These are phyloP conservation scores for Azolla pinnata DNA, from an alignment of 75 land plant species.

Conservation along the genomic window DNA sequence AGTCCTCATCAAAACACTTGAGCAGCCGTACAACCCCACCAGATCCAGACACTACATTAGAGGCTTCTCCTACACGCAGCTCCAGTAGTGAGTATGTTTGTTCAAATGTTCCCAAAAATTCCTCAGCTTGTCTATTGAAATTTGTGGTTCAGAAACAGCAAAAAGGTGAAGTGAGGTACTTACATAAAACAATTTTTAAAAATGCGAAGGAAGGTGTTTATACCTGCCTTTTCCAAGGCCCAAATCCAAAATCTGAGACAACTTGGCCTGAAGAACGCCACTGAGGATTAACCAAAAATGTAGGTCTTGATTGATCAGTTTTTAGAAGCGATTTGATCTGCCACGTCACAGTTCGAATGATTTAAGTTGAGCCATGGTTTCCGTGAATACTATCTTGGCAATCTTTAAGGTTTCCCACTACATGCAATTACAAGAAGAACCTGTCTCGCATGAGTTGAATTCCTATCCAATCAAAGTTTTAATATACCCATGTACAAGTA, in stretches of 20 bases:
- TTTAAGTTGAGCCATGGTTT: too few species aligned
- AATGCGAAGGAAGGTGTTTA: background rate
- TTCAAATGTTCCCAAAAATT: constrained; percentile 34
- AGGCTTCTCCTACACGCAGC: constrained; percentile 48
- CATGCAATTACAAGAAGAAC: too few species aligned
- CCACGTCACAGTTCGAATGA: too few species aligned
- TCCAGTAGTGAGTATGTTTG: constrained; percentile 32
- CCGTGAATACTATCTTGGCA: too few species aligned
- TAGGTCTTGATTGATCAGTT: constrained; percentile 24
- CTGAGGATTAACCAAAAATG: constrained; percentile 39
- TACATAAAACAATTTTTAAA: too few species aligned
- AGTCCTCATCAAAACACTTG: constrained; percentile 35
- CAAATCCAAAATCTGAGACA: constrained; percentile 50
- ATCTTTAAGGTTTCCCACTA: too few species aligned
- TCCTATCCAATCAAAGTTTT: too few species aligned
- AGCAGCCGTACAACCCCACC: constrained; percentile 44
- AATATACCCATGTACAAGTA: too few species aligned
- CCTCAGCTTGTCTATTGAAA: constrained; percentile 44
- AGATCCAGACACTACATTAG: constrained; percentile 39
- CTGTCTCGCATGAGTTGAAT: too few species aligned
- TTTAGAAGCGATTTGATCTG: constrained; percentile 37
- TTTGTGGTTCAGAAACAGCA: too few species aligned
- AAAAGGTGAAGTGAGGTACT: too few species aligned
- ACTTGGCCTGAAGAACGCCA: constrained; percentile 49
- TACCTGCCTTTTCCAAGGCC: constrained; percentile 44